phyloP scores from a whole-genome alignment of 2,329 filamentous ascomycete species.

The Penicillium sp. region DNA sequence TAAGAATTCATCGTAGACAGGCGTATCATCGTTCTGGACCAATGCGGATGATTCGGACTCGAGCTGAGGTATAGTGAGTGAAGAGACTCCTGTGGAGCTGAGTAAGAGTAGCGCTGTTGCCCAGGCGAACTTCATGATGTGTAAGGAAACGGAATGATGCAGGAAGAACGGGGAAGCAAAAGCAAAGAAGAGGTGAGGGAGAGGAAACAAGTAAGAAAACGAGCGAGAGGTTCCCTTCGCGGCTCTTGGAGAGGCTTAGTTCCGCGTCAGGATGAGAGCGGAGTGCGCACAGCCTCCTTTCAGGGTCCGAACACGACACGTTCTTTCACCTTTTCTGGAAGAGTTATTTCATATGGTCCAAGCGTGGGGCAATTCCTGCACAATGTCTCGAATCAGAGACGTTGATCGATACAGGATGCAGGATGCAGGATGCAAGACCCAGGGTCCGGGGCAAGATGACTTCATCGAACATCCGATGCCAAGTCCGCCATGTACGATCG shows the following conservation, averaged over 20 bases:
- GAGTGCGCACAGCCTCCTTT: background rate
- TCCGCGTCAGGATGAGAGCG: background rate
- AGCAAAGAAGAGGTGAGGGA: background rate
- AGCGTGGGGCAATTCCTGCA: too few species aligned
- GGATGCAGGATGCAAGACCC: background rate
- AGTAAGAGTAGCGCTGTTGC: constrained; percentile 29
- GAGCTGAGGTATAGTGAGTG: constrained; percentile 25
- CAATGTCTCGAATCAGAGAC: too few species aligned
- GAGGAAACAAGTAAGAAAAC: background rate
- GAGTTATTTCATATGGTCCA: background rate
- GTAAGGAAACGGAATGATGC: background rate
- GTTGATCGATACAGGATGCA: background rate
- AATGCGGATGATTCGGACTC: constrained; percentile 16
- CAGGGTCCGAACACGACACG: background rate
- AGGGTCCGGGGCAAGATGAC: background rate
- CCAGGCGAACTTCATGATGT: constrained; percentile 34
- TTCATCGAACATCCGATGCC: background rate
- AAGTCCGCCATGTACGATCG: background rate
- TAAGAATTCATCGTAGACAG: constrained; percentile 12
- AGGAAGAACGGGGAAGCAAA: background rate
- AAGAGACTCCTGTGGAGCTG: constrained; percentile 27
- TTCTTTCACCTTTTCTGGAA: background rate
- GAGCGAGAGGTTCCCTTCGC: background rate
- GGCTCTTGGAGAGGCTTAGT: background rate
- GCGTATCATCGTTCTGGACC: constrained; percentile 14